phyloP scores from a whole-genome alignment of 2,329 filamentous ascomycete genomes.

The Domatiomyces catenatus region DNA sequence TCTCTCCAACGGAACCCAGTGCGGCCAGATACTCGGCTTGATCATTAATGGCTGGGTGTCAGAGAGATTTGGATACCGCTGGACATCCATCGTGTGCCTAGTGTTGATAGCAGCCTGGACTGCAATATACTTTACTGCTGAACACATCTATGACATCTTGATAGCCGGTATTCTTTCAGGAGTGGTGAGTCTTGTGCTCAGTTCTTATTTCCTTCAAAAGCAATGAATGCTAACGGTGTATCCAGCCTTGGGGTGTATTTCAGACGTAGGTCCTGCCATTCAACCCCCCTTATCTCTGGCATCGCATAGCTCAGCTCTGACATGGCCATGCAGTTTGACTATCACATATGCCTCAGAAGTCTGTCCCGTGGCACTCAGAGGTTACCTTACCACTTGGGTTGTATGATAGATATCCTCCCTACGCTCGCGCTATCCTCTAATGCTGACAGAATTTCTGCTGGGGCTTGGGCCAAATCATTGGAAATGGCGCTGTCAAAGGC shows the following conservation, averaged over 20 bases:
- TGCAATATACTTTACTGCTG: slow-evolving; percentile 27
- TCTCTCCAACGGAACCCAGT: slow-evolving; percentile 35
- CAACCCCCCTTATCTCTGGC: slow-evolving; percentile 2
- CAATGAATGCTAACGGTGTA: slow-evolving; percentile 18
- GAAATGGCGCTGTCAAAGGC: slow-evolving; percentile 35
- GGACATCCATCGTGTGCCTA: slow-evolving; percentile 46
- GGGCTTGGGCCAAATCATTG: slow-evolving; percentile 36
- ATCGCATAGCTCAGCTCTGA: slow-evolving; percentile 13
- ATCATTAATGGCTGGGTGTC: slow-evolving; percentile 50
- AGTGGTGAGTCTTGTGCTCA: slow-evolving; percentile 1
- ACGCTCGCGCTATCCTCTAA: slow-evolving; percentile 6
- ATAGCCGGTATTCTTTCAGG: slow-evolving; percentile 26
- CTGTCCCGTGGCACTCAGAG: slow-evolving; percentile 30
- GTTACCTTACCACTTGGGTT: slow-evolving; percentile 32
- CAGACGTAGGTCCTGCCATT: slow-evolving; percentile 20
- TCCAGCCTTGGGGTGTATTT: slow-evolving; percentile 26
- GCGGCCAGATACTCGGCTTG: slow-evolving; percentile 51
- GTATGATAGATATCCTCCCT: not conserved
- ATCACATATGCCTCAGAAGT: slow-evolving; percentile 35
- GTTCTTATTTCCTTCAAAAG: not conserved
- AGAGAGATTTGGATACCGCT: slow-evolving; percentile 49
- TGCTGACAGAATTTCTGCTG: slow-evolving; percentile 23
- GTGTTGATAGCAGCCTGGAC: slow-evolving; percentile 26
- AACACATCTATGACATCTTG: slow-evolving; percentile 20
- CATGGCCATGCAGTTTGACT: slow-evolving; percentile 10